Conservation (phyloP, 768 basidiomycete genomes). For the Mycena capillaripes region DNA sequence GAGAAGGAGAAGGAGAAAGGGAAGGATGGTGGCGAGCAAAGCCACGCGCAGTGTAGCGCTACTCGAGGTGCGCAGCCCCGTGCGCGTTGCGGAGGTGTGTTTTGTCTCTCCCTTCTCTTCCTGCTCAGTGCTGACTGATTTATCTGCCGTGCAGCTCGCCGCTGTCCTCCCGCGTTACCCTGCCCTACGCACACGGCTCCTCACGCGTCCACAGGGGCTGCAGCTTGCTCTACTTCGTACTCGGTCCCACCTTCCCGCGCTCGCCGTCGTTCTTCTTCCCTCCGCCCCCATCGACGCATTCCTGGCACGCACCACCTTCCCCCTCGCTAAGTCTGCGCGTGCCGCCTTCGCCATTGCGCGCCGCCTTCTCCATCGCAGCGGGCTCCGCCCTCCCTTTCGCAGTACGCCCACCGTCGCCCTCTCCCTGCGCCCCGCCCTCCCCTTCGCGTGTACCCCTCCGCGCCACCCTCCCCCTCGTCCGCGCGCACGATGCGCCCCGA, state of each 20-base stretch:
- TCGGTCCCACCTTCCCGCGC: conserved; percentile 18
- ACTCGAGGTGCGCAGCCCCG: conserved; percentile 34
- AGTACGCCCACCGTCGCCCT: conserved; percentile 7
- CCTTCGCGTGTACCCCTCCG: neutral
- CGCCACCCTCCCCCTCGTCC: conserved; percentile 2
- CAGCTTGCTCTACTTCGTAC: neutral
- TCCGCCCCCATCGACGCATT: conserved; percentile 6
- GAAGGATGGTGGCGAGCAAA: neutral
- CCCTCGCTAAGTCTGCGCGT: neutral
- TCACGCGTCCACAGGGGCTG: conserved; percentile 24
- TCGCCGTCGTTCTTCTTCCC: conserved; percentile 24
- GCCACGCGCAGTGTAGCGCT: conserved; percentile 3
- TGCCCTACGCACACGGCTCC: conserved; percentile 28
- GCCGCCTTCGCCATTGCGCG: neutral
- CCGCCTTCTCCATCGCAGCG: neutral
- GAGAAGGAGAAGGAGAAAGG: too few species aligned
- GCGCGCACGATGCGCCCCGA: too few species aligned
- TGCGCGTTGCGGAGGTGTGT: conserved; percentile 28
- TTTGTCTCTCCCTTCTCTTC: neutral
- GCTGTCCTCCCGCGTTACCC: conserved; percentile 34
- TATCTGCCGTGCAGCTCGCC: conserved; percentile 12
- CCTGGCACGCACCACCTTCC: neutral
- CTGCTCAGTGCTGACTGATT: neutral
- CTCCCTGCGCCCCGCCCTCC: neutral
- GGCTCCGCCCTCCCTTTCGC: conserved; percentile 1